Conservation (phyloP, 2,329 filamentous ascomycete genomes). For the Cytospora paraplurivora region DNA sequence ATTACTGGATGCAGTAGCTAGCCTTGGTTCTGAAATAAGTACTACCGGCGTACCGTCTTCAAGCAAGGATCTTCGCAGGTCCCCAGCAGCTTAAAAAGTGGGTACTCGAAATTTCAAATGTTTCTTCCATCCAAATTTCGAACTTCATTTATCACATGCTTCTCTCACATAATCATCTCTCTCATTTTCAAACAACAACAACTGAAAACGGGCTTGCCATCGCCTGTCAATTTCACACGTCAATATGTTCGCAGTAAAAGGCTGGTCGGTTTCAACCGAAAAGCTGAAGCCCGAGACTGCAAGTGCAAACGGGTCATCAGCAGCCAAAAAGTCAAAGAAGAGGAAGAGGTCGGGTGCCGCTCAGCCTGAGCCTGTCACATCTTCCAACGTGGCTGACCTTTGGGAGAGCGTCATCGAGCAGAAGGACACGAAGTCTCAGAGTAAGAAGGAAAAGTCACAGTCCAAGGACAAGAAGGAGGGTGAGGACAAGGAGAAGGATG, state of each 20-base stretch:
- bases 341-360: slow-evolving; percentile 50
- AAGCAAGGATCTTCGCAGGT: slow-evolving; percentile 13
- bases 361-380: slow-evolving; percentile 55
- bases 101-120: slow-evolving; percentile 22
- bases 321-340: slow-evolving; percentile 56
- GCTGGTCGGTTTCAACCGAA: slow-evolving; percentile 81
- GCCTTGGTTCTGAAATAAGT: neutral
- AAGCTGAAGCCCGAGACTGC: slow-evolving; percentile 69
- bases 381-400: slow-evolving; percentile 72
- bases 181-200: slow-evolving; percentile 3
- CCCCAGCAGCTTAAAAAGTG: slow-evolving; percentile 24
- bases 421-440: slow-evolving; percentile 36
- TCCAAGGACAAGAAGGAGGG: slow-evolving; percentile 35
- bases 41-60: neutral
- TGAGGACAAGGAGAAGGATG: slow-evolving; percentile 31
- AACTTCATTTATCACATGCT: slow-evolving; percentile 10
- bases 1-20: neutral
- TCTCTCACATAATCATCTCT: neutral
- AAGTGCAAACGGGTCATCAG: slow-evolving; percentile 38
- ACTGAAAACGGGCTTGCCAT: neutral
- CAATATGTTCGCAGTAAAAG: slow-evolving; percentile 87
- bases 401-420: slow-evolving; percentile 81
- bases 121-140: slow-evolving; percentile 8
- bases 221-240: slow-evolving; percentile 5
- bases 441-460: slow-evolving; percentile 29